These are phyloP conservation scores for Yarrowia deformans DNA, from an alignment of 805 yeast genomes.

Conservation along the genomic window DNA sequence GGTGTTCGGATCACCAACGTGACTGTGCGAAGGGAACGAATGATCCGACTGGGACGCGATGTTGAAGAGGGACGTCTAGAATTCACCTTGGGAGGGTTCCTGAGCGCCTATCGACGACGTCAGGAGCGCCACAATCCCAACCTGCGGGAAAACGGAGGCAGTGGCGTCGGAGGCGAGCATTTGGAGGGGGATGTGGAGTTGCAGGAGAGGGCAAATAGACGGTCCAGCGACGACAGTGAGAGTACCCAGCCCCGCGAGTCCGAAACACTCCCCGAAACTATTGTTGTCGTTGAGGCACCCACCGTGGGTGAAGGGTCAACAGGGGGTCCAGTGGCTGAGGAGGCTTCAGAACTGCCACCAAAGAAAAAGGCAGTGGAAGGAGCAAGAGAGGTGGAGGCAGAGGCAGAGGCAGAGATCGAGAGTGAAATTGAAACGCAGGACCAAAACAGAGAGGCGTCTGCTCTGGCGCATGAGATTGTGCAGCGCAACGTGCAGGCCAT, in stretches of 20 bases:
- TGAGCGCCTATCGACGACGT: slow-evolving; percentile 2
- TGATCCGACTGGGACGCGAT: slow-evolving; percentile 14
- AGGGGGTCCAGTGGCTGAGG: not conserved
- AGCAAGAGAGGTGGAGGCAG: not conserved
- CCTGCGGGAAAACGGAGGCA: not conserved
- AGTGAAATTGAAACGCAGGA: not conserved
- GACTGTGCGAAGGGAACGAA: slow-evolving; percentile 38
- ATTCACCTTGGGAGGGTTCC: slow-evolving; percentile 1
- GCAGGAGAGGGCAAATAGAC: not conserved
- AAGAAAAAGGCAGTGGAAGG: not conserved
- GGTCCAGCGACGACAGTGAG: not conserved
- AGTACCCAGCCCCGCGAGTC: not conserved
- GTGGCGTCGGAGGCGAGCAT: not conserved
- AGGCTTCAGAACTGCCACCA: not conserved
- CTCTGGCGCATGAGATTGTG: slow-evolving; percentile 24
- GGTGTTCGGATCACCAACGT: slow-evolving; percentile 32
- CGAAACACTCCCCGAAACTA: not conserved
- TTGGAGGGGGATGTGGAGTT: not conserved
- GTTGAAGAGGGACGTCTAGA: slow-evolving; percentile 5
- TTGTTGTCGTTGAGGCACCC: not conserved
- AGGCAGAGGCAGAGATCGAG: not conserved
- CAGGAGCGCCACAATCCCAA: slow-evolving; percentile 31
- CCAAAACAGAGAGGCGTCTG: slow-evolving; percentile 4
- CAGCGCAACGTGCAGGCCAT: slow-evolving; percentile 36
- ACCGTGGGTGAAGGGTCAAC: not conserved